These are phyloP conservation scores for Cephalotrichum gorgonifer DNA, from an alignment of 2,329 filamentous ascomycete genomes.

Conservation along the genomic window DNA sequence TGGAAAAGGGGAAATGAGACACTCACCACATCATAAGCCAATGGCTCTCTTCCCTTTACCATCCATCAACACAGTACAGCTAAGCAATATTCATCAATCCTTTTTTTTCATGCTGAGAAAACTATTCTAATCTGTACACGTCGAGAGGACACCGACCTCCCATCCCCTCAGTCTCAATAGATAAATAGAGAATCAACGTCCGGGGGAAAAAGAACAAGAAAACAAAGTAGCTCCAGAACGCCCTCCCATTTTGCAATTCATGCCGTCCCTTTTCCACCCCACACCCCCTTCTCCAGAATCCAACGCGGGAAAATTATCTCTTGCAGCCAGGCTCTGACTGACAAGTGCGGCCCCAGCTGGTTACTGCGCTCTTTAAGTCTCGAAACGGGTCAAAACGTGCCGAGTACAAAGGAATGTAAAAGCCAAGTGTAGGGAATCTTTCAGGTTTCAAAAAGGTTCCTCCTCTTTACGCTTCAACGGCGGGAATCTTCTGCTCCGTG, in stretches of 20 bases:
- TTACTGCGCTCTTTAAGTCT: neutral
- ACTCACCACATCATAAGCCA: too few species aligned
- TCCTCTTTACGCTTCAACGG: neutral
- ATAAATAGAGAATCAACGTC: neutral
- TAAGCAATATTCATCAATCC: neutral
- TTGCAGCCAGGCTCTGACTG: too few species aligned
- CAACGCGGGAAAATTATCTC: too few species aligned
- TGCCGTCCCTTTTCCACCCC: neutral
- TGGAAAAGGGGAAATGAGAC: too few species aligned
- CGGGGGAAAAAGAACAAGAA: neutral
- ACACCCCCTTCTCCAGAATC: neutral
- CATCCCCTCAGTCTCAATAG: too few species aligned
- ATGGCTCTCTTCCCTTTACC: too few species aligned
- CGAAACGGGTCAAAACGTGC: neutral
- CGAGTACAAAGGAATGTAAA: too few species aligned
- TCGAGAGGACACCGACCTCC: too few species aligned
- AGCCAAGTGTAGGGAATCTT: too few species aligned
- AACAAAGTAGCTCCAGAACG: neutral
- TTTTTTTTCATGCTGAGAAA: neutral
- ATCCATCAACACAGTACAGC: too few species aligned
- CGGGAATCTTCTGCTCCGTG: constrained; percentile 35
- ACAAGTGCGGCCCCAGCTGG: too few species aligned
- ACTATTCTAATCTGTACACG: neutral
- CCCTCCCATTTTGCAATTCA: neutral
- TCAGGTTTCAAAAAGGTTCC: neutral